These are phyloP conservation scores for Delphinella strobiligena DNA, from an alignment of 2,329 filamentous ascomycete genomes.

Conservation along the genomic window DNA sequence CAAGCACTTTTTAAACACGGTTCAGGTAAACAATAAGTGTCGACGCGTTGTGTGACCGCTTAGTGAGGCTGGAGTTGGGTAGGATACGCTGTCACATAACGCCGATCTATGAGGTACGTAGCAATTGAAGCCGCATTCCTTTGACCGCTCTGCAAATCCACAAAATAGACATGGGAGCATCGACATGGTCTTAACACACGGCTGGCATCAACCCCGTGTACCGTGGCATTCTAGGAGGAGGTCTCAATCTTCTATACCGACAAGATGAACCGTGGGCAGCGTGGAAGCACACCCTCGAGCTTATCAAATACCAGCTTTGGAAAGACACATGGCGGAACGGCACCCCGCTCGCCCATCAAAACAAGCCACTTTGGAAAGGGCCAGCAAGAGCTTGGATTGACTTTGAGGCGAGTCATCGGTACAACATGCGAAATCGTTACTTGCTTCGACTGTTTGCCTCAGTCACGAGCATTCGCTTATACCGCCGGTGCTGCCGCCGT, in stretches of 20 bases:
- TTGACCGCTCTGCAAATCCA: too few relatives aligned
- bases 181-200: constrained; percentile 8
- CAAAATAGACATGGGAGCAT: too few relatives aligned
- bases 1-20: too few relatives aligned
- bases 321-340: background rate
- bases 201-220: constrained; percentile 12
- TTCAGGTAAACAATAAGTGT: too few relatives aligned
- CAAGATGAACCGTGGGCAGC: constrained; percentile 1
- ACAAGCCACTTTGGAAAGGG: background rate
- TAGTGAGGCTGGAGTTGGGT: too few relatives aligned
- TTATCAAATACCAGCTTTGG: background rate
- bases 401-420: constrained; percentile 58
- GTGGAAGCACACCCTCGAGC: constrained; percentile 1
- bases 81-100: too few relatives aligned
- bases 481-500: constrained; percentile 91
- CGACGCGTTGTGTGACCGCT: too few relatives aligned
- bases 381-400: constrained; percentile 8
- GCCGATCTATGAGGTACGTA: background rate
- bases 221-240: constrained; percentile 8
- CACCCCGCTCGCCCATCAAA: constrained; percentile 7
- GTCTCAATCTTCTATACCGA: background rate
- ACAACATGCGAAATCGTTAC: constrained; percentile 77
- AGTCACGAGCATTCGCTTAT: constrained; percentile 65
- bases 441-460: constrained; percentile 70
- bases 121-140: background rate